Evolutionary conservation across 352 stramenopile species (phyloP).

Genomic region (Phytophthora litchii): DNA sequence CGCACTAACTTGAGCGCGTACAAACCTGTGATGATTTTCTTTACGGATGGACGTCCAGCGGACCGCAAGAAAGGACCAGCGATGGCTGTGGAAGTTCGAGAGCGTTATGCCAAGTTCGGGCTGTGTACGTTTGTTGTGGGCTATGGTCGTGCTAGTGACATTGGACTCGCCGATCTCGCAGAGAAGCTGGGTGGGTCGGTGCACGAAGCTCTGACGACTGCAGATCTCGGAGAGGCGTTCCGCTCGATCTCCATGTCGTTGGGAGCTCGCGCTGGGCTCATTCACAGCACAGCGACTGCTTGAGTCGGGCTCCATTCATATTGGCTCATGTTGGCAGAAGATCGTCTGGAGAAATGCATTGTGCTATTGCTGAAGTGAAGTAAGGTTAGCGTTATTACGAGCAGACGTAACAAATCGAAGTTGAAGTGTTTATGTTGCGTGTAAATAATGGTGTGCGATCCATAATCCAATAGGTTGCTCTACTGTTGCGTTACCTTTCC

Average conservation of each 20-base stretch:
- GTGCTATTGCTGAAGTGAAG: too few relatives aligned
- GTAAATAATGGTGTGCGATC: too few relatives aligned
- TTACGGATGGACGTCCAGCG: slow-evolving; percentile 47
- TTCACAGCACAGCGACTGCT: slow-evolving; percentile 13
- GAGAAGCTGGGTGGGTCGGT: slow-evolving; percentile 34
- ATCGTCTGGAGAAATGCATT: too few relatives aligned
- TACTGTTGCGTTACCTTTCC: neutral
- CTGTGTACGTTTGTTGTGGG: slow-evolving; percentile 45
- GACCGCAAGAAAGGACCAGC: slow-evolving; percentile 36
- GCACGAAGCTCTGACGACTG: slow-evolving; percentile 28
- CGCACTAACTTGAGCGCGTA: slow-evolving; percentile 35
- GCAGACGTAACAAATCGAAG: too few relatives aligned
- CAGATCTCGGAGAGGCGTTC: slow-evolving; percentile 39
- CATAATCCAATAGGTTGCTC: neutral
- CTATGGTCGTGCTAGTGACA: slow-evolving; percentile 37
- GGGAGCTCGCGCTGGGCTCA: slow-evolving; percentile 39
- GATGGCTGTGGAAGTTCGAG: slow-evolving; percentile 33
- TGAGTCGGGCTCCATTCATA: slow-evolving; percentile 2
- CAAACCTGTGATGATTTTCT: slow-evolving; percentile 53
- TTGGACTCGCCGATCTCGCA: slow-evolving; percentile 35
- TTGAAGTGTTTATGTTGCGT: too few relatives aligned
- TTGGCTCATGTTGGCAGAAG: too few relatives aligned
- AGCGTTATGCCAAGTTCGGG: slow-evolving; percentile 28
- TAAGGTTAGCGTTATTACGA: too few relatives aligned
- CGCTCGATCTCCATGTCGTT: slow-evolving; percentile 47